Evolutionary conservation across 1,139 yeast species (phyloP), one percentile per base, ranked within the genome.

Genomic region (Pichia sp.): DNA sequence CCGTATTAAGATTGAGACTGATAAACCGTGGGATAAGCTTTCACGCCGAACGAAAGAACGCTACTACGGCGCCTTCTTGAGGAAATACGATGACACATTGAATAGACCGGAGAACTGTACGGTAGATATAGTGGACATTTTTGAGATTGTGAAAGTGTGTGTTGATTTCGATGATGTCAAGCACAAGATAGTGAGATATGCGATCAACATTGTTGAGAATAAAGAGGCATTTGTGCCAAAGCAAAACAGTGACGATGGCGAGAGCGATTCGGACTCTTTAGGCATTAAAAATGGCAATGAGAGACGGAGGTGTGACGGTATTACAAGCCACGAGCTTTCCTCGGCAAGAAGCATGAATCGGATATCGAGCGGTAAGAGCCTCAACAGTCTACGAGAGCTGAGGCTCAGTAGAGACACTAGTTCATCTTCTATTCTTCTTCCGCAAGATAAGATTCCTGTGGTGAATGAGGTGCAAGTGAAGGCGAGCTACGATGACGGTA

Each of bases 1-100:
- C 38, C 51, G 62, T n/a, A 62, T 66, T 49, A 61, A 58, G 13
- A 56, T 60, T 34, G 50, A 55, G 0, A 55, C 58, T 5, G 64
- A 59, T 34, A 61, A 60, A 45, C 54, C 58, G 8, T 67, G 70
- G 70, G 57, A 59, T 2, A 15, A 36, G 13, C 41, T 63, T 49
- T 57, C 63, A 5, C 15, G 31, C 2, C 47, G 53, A 31, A 66
- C 65, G 29, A 61, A 59, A 42, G 60, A 57, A 26, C 59, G 60
- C 19, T 66, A 65, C 41, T 67, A 64, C 50, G 60, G 57, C 3
- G 69, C 70, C 6, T 67, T 67, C 57, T 60, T 62, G 51, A 59
- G 66, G 16, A 60, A 61, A 29, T 67, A 67, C 51, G 57, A 60
- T 13, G 54, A 57, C 41, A 55, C 62, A 7, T 19, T 67, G 16